Base-by-base conservation (phyloP, 1,284 basidiomycete species). In the Pseudomicrostroma phylloplanum region DNA sequence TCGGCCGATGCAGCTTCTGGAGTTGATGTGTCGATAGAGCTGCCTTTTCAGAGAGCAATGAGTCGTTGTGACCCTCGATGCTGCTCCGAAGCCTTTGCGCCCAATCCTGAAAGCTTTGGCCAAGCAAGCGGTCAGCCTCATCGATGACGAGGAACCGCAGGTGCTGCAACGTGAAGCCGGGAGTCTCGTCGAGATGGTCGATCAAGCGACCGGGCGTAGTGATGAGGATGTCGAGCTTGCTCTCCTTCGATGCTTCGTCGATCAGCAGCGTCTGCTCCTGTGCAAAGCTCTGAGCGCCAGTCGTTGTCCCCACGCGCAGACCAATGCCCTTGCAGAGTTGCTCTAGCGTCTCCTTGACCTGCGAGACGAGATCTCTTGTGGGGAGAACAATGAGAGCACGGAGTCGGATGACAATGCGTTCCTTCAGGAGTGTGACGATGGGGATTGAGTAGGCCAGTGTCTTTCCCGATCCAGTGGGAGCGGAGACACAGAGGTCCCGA, bases 101-200 rank as follows among this genome's bases (percentile, higher is more conserved):
- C 94, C 94, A 99, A 74, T 92, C 89, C 80, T 97, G 92, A 81
- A 96, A 97, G 1, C 90, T 92, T 78, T 97, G 92, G 7, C 89
- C 89, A 4, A 99, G 84, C 1, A 99, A 84, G 23, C 93, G 86
- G 78, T 99, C 96, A 0, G 96, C 96, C 82, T 99, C 96, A 78
- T 99, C 96, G 61, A 99, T 91, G 19, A 98, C 92, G 61, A 98
- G 82, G 80, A 92, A 98, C 26, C 94, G 88, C 26, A 99, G 83
- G 79, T 98, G 92, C 72, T 96, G 90, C 40, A 98, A 81, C 0
- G 91, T 89, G 78, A 97, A 96, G 0, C 85, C 86, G 6, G 67
- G 67, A 0, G 94, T 96, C 25, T 86, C 87, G 49, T 87, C 87
- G 13, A 98, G 81, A 79, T 98, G 94, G 78, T 98, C 94, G 49